Evolutionary conservation across 257 asterid species (phyloP).

Genomic region (Lithospermum erythrorhizon): DNA sequence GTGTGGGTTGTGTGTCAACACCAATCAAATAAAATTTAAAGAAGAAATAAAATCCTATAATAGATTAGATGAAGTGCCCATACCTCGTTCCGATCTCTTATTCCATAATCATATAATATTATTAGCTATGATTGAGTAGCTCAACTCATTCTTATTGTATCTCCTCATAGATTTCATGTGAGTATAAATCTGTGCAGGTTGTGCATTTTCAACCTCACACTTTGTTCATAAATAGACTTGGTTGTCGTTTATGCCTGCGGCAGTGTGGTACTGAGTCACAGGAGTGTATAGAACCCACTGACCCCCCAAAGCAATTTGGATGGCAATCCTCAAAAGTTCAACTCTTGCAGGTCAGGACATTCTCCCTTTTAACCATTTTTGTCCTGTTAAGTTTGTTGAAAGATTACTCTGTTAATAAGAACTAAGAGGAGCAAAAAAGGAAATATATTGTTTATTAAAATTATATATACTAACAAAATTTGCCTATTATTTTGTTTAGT

Average conservation of each 20-base stretch:
- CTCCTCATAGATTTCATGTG: not conserved
- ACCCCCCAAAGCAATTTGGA: constrained; percentile 65
- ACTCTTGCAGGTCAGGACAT: constrained; percentile 50
- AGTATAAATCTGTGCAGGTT: constrained; percentile 44
- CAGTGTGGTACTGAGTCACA: constrained; percentile 61
- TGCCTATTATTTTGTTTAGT: constrained; percentile 26
- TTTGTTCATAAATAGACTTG: constrained; percentile 69
- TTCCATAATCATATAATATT: not conserved
- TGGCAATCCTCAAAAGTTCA: constrained; percentile 79
- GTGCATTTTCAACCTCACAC: constrained; percentile 95
- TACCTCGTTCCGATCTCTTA: not conserved
- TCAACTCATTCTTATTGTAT: not conserved
- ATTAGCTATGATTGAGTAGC: not conserved
- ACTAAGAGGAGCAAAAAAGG: not conserved
- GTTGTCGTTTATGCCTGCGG: constrained; percentile 57
- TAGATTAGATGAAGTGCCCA: not conserved
- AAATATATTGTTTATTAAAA: not conserved
- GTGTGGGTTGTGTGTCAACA: not conserved
- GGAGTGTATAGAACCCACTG: constrained; percentile 81
- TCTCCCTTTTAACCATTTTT: not conserved
- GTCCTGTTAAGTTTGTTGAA: not conserved
- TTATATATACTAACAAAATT: constrained; percentile 10
- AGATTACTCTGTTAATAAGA: not conserved
- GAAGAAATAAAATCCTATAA: not conserved
- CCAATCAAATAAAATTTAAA: not conserved